Evolutionary conservation across 352 stramenopile genomes (phyloP).

Genomic region (Globisporangium acanthophoron): DNA sequence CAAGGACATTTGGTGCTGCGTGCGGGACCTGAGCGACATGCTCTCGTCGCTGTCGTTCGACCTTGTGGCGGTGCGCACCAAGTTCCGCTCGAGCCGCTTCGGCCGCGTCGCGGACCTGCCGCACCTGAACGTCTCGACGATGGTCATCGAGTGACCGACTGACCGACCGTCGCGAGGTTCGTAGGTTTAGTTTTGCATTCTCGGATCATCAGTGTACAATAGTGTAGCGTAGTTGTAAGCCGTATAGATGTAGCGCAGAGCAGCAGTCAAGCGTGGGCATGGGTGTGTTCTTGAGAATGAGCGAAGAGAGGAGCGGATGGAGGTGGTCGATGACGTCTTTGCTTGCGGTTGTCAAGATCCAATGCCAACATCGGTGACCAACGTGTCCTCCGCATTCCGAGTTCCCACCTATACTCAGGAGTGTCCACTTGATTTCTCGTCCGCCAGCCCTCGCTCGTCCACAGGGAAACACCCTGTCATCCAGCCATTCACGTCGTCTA

Average conservation of each 20-base stretch:
- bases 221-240: slow-evolving; percentile 10
- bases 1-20: slow-evolving; percentile 33
- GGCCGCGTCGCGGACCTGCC: slow-evolving; percentile 14
- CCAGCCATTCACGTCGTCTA: too few species aligned
- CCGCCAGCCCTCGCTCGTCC: too few species aligned
- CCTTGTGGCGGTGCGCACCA: slow-evolving; percentile 33
- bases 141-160: slow-evolving; percentile 12
- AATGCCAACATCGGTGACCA: too few species aligned
- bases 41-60: slow-evolving; percentile 30
- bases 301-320: background rate
- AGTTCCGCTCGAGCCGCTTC: slow-evolving; percentile 27
- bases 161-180: background rate
- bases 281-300: background rate
- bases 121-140: slow-evolving; percentile 10
- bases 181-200: background rate
- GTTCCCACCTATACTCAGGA: too few species aligned
- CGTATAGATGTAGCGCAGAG: slow-evolving; percentile 7
- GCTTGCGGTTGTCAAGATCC: too few species aligned
- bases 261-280: background rate
- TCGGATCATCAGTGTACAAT: background rate
- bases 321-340: too few species aligned
- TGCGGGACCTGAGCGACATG: slow-evolving; percentile 31
- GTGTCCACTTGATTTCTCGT: too few species aligned
- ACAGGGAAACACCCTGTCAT: too few species aligned
- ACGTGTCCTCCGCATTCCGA: too few species aligned